A percentile compares a stretch with the other conserved stretches of the same genome.
Evolutionary conservation across 148 eudicot species (phyloP).

Genomic region (Oxyria digyna): DNA sequence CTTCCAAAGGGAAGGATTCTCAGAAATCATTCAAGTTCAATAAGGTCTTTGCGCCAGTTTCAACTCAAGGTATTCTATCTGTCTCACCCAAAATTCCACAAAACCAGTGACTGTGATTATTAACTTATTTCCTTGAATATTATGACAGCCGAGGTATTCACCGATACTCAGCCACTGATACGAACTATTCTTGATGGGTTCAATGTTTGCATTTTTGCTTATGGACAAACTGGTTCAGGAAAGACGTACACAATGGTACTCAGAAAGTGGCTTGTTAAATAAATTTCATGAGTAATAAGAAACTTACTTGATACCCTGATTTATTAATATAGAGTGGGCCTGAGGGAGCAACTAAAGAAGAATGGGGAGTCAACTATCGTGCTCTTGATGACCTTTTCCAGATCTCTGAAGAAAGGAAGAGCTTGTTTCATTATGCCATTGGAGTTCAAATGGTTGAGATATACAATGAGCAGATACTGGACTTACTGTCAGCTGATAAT

Average conservation of each 20-base stretch:
- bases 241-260: constrained; percentile 11
- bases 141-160: constrained; percentile 7
- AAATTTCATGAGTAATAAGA: not conserved
- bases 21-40: constrained; percentile 12
- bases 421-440: not conserved
- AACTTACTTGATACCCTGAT: not conserved
- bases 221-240: constrained; percentile 11
- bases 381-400: constrained; percentile 11
- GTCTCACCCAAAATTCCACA: not conserved
- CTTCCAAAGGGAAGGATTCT: constrained; percentile 8
- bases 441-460: constrained; percentile 9
- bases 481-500: not conserved
- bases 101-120: not conserved
- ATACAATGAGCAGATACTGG: constrained; percentile 9
- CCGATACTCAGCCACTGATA: not conserved
- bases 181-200: constrained; percentile 12
- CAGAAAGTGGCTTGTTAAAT: not conserved
- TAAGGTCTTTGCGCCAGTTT: constrained; percentile 4
- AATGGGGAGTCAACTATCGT: constrained; percentile 11
- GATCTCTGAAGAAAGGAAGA: constrained; percentile 9
- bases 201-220: constrained; percentile 10
- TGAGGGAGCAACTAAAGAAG: constrained; percentile 5
- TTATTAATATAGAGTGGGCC: not conserved
- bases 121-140: not conserved
- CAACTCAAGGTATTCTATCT: constrained; percentile 6